Evolutionary conservation across 768 basidiomycete genomes (phyloP), one percentile per base, ranked within the genome.

Genomic region (Leccinum longicurvipes): DNA sequence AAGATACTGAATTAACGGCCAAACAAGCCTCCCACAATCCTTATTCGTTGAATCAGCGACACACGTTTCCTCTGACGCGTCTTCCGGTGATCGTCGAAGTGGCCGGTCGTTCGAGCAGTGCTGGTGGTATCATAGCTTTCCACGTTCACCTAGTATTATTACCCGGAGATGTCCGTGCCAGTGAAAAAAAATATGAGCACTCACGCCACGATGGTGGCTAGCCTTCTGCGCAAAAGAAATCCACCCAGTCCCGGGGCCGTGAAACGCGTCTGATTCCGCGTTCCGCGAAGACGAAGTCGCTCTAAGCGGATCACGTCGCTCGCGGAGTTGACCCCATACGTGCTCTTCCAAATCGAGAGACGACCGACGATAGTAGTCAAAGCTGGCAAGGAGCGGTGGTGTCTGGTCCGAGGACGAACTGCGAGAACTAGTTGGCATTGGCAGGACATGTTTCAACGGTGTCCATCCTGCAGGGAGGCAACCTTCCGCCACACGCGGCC

Each of bases 281-380:
- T 61, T 69, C 67, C 71, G 71, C 67, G 69, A 67, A 53, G 53
- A 62, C 62, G 69, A 57, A 65, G 54, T 51, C 39, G 27, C 56
- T 56, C 56, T 54, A 54, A 61, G 62, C 58, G 65, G 59, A 27
- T 31, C 49, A 48, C 42, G n/a, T n/a, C n/a, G 62, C 67, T 69
- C 70, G 70, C 70, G 70, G 70, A 71, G 70, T 71, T 71, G 60
- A 48, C 54, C 39, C 39, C 25, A 32, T 47, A 24, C 47, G 31
- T 41, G 44, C 47, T 66, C 53, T 60, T 62, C 69, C 63, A 69
- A 69, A 71, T 69, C 56, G 67, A 67, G 67, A 63, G 64, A 42
- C 36, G 34, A 50, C 39, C 23, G 57, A 64, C 59, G 60, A 64
- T 51, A 58, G 50, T 36, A 12, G 44, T 23, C 28, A 31, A 39